Percentiles rank a stretch among this genome's conserved stretches.
These are phyloP conservation scores for Magnaporthiopsis incrustans DNA, from an alignment of 2,329 filamentous ascomycete species.

Conservation along the genomic window DNA sequence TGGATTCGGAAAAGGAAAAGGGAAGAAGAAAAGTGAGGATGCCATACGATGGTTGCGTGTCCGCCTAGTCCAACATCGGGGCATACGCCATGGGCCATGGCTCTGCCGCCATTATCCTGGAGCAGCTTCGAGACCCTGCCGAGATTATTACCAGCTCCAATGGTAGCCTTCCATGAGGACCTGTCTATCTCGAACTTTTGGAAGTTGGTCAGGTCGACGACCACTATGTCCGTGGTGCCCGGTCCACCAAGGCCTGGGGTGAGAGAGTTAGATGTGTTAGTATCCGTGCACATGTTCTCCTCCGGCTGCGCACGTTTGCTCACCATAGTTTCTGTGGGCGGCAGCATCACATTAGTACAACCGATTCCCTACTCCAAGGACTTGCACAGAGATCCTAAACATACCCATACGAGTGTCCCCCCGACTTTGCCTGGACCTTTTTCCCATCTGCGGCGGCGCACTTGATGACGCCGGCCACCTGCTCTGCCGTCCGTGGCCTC, in stretches of 20 bases:
- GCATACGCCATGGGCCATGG: constrained; percentile 52
- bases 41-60: constrained; percentile 46
- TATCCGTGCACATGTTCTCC: not conserved
- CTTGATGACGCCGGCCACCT: constrained; percentile 49
- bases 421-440: constrained; percentile 54
- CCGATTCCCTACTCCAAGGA: not conserved
- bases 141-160: constrained; percentile 46
- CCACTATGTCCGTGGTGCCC: constrained; percentile 44
- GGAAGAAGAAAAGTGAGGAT: not conserved
- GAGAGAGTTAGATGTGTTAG: constrained; percentile 1
- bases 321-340: constrained; percentile 23
- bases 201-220: constrained; percentile 47
- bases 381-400: constrained; percentile 12
- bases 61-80: constrained; percentile 51
- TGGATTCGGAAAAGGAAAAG: no score
- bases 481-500: constrained; percentile 40
- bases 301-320: not conserved
- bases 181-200: constrained; percentile 45
- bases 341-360: not conserved
- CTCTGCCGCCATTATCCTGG: constrained; percentile 43
- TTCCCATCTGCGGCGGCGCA: constrained; percentile 43
- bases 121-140: constrained; percentile 42
- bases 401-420: constrained; percentile 57
- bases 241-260: constrained; percentile 36
- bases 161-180: constrained; percentile 42